A percentile compares a stretch with the other conserved stretches of the same genome.
Evolutionary conservation across 2,329 filamentous ascomycete genomes (phyloP).

Genomic region (Graphilbum sp.): DNA sequence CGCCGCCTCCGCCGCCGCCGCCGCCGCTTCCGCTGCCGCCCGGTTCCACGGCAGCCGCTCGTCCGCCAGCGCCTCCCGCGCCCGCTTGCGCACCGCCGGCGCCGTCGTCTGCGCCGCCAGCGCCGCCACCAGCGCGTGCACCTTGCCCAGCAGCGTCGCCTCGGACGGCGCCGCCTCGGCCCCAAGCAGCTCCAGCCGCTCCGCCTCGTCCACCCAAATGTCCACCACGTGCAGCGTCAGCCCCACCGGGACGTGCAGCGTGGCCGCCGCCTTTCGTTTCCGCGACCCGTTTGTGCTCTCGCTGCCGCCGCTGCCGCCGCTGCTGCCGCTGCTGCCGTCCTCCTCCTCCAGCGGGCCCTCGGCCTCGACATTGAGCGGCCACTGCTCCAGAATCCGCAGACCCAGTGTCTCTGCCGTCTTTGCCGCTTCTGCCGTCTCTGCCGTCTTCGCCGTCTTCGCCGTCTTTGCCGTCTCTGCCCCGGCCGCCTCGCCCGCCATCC

Average conservation of each 20-base stretch:
- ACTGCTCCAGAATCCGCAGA: conserved; percentile 24
- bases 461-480: conserved; percentile 11
- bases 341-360: conserved; percentile 18
- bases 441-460: conserved; percentile 12
- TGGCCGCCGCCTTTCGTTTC: conserved; percentile 14
- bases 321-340: conserved; percentile 19
- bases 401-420: conserved; percentile 21
- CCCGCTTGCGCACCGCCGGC: conserved; percentile 56
- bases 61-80: conserved; percentile 55
- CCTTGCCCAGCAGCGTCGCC: conserved; percentile 28
- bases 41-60: conserved; percentile 52
- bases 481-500: conserved; percentile 17
- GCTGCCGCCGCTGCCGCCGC: no score
- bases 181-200: conserved; percentile 19
- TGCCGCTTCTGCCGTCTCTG: conserved; percentile 1
- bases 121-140: conserved; percentile 39
- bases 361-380: conserved; percentile 20
- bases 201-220: conserved; percentile 55
- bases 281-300: no score
- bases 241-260: conserved; percentile 54
- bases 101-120: conserved; percentile 42
- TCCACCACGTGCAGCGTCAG: conserved; percentile 77
- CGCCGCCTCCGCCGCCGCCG: background rate
- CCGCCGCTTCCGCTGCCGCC: conserved; percentile 9
- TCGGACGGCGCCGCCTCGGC: background rate